A percentile compares a stretch with the other conserved stretches of the same genome.
These are phyloP conservation scores for Coix lacrymajobi DNA, from an alignment of 176 grass and related monocot genomes.

Conservation along the genomic window DNA sequence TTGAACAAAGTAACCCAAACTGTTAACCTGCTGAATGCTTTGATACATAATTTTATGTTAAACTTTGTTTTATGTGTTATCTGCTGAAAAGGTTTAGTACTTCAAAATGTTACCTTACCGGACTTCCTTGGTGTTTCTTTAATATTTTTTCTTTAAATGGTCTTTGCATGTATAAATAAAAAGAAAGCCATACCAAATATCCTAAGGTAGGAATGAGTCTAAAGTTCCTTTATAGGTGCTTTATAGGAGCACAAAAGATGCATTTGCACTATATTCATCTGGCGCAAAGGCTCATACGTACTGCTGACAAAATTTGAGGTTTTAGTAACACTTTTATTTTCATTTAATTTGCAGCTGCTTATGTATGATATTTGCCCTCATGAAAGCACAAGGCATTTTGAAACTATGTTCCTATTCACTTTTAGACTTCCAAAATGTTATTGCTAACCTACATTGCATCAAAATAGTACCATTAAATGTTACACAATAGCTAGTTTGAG, in stretches of 20 bases:
- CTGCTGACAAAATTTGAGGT: neutral
- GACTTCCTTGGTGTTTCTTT: too few relatives aligned
- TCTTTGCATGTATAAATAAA: constrained; percentile 8
- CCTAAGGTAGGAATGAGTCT: neutral
- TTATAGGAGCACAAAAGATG: neutral
- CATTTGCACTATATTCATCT: neutral
- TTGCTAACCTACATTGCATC: neutral
- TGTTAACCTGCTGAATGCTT: neutral
- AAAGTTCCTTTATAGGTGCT: neutral
- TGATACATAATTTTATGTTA: neutral
- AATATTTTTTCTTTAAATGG: neutral
- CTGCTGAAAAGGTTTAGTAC: constrained; percentile 10
- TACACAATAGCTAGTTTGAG: neutral
- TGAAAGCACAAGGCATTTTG: neutral
- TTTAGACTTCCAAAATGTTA: neutral
- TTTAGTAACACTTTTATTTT: neutral
- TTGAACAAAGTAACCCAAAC: constrained; percentile 22
- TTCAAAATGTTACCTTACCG: neutral
- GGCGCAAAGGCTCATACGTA: neutral
- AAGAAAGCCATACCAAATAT: constrained; percentile 4
- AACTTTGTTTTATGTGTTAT: neutral
- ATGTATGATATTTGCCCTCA: neutral
- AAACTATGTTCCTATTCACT: neutral
- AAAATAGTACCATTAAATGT: neutral
- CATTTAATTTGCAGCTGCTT: neutral